Base-by-base conservation (phyloP, 179 eudicot genomes). In the Beta lomatogona region DNA sequence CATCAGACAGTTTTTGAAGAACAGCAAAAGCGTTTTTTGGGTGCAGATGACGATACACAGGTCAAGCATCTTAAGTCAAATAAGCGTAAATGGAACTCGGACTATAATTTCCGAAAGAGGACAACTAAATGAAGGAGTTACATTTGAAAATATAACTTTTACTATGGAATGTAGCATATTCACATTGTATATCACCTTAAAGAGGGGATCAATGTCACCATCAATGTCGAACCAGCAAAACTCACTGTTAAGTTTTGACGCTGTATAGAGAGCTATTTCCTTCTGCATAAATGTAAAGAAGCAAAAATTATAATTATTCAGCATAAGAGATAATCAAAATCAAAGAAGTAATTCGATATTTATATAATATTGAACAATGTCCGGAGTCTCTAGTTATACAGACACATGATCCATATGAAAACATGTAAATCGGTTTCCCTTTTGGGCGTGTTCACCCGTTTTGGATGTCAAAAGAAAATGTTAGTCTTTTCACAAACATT, bases 181-280 rank as follows among this genome's bases (percentile, higher is more conserved):
- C 11, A n/a, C 73, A 80, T 58, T 53, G 79, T 28, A 71, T 31
- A 78, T 88, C 86, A 96, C 99, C 99, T 96, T 96, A 86, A 96
- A 96, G 45, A 96, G 92, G 73, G 99, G 97, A 87, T 94, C 91
- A 75, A 96, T 89, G 80, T 96, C 98, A 41, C 90, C 95, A 86
- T 96, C 99, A 82, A 94, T 91, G 87, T 96, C 93, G 80, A 96
- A 96, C 95, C 92, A 92, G 84, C 87, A 86, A 86, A 96, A 94
- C 76, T 93, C 99, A 69, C 89, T 91, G 86, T 81, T 92, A 84
- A 93, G 65, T 90, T 87, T 96, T 71, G 99, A 92, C 83, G 99
- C 98, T 77, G 99, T 94, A 83, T 96, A 96, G 44, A 96, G 84
- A 78, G 97, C 97, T 80, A 96, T 80, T 88, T 96, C 99, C 90